Conservation (phyloP, 805 yeast genomes). For the Jamesozyma lodderae region DNA sequence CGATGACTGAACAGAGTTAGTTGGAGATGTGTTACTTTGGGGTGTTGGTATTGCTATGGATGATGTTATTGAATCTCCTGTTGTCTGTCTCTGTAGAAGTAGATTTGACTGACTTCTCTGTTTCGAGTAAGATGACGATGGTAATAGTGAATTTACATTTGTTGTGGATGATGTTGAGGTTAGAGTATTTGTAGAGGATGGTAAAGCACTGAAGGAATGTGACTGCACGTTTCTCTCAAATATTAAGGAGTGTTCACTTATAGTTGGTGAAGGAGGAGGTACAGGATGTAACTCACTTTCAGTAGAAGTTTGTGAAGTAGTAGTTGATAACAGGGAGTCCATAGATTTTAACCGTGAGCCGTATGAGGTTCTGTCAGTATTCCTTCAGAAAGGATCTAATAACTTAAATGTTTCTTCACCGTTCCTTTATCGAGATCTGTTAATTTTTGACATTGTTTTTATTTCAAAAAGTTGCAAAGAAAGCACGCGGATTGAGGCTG, state of each 20-base stretch:
- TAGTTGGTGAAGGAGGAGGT: constrained; percentile 8
- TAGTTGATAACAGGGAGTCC: too few relatives aligned
- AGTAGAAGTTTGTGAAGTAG: background rate
- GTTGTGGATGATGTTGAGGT: constrained; percentile 3
- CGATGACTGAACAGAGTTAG: background rate
- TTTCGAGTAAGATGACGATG: background rate
- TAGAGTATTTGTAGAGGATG: constrained; percentile 5
- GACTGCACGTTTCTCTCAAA: constrained; percentile 64
- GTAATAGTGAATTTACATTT: constrained; percentile 1
- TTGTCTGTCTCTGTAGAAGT: constrained; percentile 5
- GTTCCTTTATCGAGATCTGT: too few relatives aligned
- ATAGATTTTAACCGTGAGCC: too few relatives aligned
- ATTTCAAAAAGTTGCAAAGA: too few relatives aligned
- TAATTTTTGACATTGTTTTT: too few relatives aligned
- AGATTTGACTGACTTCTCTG: constrained; percentile 6
- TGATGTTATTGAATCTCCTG: constrained; percentile 5
- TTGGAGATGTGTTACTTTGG: constrained; percentile 1
- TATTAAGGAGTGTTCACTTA: constrained; percentile 38
- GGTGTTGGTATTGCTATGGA: background rate
- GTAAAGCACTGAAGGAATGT: too few relatives aligned
- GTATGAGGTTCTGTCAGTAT: too few relatives aligned
- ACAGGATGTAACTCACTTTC: too few relatives aligned
- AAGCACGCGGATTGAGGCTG: too few relatives aligned
- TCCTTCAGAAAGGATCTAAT: too few relatives aligned
- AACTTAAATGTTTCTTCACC: too few relatives aligned